Base-by-base conservation (phyloP, 2,329 filamentous ascomycete genomes). In the Cephalotrichum gorgonifer region DNA sequence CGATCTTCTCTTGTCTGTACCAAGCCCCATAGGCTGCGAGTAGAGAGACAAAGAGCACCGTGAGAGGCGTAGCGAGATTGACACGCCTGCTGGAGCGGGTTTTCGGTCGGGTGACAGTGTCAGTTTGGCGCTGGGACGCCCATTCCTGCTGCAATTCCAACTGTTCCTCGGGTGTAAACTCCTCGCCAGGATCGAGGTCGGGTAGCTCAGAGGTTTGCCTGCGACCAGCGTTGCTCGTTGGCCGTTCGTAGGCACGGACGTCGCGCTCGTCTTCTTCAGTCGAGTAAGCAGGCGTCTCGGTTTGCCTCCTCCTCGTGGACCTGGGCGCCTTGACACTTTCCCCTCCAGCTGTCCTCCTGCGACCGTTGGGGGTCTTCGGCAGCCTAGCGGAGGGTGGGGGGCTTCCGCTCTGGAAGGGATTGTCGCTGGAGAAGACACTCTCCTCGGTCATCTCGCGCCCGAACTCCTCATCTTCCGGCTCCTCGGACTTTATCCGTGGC, bases 1-100 rank as follows among this genome's bases (percentile, higher is more conserved):
- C 85, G n/a, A 95, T 72, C 73, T 97, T 97, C 66, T 98, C 93
- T 62, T 95, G 88, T 44, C 91, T 77, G 71, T 90, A 98, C 78
- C 90, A 93, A 8, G 79, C 79, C 27, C 76, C 85, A 54, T 95
- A 88, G 1, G 84, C 81, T 28, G 77, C 77, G 6, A 93, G 64
- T 9, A 93, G 67, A 0, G 85, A 82, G 20, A 86, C 62, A 3
- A 91, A 62, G 2, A 96, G 72, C 6, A 89, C 78, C 62, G 81
- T 80, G 2, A 91, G 72, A 15, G 88, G 83, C 0, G 79, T 79
- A 51, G 78, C 77, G 28, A 82, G 67, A 23, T 74, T 72, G 8
- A 71, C 64, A 51, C 71, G 71, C 6, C 64, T 66, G 15, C 56
- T 57, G 26, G 58, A 50, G 28, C 60, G 59, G 7, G 69, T 63